Evolutionary conservation across 1,284 basidiomycete species (phyloP).

Genomic region (Hypsizygus ulmarius): DNA sequence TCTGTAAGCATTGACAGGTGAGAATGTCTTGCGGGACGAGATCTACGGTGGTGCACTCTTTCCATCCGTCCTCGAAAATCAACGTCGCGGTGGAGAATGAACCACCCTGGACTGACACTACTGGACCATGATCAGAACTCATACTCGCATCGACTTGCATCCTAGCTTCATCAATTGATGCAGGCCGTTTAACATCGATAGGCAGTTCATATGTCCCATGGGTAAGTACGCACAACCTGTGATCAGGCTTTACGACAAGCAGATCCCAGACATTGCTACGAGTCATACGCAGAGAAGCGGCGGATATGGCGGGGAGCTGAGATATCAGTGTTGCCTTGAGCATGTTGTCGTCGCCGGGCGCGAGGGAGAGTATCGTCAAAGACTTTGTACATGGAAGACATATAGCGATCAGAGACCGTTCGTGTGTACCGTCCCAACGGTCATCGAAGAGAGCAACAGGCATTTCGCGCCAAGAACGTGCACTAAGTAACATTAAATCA

Average conservation of each 20-base stretch:
- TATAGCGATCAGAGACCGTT: constrained; percentile 55
- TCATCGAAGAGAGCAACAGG: constrained; percentile 61
- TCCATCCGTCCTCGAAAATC: constrained; percentile 46
- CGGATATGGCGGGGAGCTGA: constrained; percentile 48
- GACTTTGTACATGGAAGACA: constrained; percentile 49
- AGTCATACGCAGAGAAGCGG: constrained; percentile 59
- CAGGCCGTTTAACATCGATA: constrained; percentile 23
- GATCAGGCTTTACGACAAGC: constrained; percentile 56
- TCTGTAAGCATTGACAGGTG: constrained; percentile 57
- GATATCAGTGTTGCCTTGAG: constrained; percentile 40
- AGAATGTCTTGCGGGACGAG: constrained; percentile 50
- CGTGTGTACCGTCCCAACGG: constrained; percentile 54
- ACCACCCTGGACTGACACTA: constrained; percentile 40
- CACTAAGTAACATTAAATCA: constrained; percentile 27
- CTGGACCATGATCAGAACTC: constrained; percentile 25
- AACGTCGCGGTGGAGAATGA: constrained; percentile 45
- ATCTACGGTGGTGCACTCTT: constrained; percentile 45
- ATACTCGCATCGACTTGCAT: constrained; percentile 24
- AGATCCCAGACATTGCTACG: constrained; percentile 66
- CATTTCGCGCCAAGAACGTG: constrained; percentile 43
- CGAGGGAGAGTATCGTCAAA: constrained; percentile 49
- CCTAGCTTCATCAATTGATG: constrained; percentile 8
- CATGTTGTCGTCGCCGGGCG: constrained; percentile 37
- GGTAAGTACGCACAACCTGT: constrained; percentile 53
- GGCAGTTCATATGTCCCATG: constrained; percentile 57